phyloP scores from a whole-genome alignment of 306 rosid genomes.

The Castanea sativa region DNA sequence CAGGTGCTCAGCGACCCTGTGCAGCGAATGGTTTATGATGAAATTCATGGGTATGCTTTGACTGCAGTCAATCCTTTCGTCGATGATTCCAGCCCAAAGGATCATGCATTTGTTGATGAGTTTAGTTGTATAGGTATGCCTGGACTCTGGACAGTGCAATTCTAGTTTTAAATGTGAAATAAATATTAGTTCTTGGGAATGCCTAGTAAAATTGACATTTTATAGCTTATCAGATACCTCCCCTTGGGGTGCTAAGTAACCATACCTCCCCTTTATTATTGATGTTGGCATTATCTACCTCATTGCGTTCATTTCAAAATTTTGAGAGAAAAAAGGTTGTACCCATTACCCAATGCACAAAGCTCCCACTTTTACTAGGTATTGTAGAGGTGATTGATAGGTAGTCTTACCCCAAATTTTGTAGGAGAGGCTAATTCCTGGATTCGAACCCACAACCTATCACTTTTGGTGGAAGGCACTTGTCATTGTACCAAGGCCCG shows the following conservation, averaged over 20 bases:
- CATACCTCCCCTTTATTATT: background rate
- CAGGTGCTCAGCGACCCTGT: conserved; percentile 96
- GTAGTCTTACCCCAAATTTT: too few relatives aligned
- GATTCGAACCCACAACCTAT: too few relatives aligned
- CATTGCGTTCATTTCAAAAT: background rate
- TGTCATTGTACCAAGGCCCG: too few relatives aligned
- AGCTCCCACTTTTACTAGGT: too few relatives aligned
- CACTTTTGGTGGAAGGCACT: too few relatives aligned
- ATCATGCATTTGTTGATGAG: conserved; percentile 89
- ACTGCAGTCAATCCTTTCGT: conserved; percentile 81
- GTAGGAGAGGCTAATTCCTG: too few relatives aligned
- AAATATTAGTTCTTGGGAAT: background rate
- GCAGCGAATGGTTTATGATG: conserved; percentile 92
- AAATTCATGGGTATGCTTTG: conserved; percentile 90
- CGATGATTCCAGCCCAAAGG: conserved; percentile 60
- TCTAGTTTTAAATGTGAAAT: background rate
- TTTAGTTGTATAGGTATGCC: conserved; percentile 91
- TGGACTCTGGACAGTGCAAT: background rate
- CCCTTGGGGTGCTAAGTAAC: background rate
- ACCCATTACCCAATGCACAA: too few relatives aligned
- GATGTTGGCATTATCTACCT: background rate
- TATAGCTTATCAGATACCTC: background rate
- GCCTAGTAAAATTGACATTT: background rate
- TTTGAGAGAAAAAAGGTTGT: background rate
- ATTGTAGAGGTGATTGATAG: too few relatives aligned